phyloP scores from a whole-genome alignment of 805 yeast species.

The Wickerhamiella dianesei region DNA sequence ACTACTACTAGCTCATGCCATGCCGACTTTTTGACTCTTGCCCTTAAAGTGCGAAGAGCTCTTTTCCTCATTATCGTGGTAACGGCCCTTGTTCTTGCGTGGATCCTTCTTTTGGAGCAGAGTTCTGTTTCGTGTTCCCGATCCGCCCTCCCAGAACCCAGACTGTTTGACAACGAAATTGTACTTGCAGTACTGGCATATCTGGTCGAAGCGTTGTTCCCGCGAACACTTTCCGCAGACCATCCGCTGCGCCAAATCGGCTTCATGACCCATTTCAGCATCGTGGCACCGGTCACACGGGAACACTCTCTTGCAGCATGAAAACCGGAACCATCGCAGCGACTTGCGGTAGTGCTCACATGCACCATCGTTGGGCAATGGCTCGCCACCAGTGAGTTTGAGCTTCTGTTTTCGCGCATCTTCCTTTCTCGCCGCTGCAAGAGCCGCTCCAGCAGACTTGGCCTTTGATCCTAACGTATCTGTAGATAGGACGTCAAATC shows the following conservation, averaged over 20 bases:
- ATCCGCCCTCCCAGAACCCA: constrained; percentile 35
- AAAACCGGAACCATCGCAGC: constrained; percentile 31
- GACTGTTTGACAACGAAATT: constrained; percentile 24
- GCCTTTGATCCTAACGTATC: constrained; percentile 18
- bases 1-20: too few species aligned
- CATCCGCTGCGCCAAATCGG: constrained; percentile 30
- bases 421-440: constrained; percentile 5
- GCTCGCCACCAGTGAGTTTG: constrained; percentile 26
- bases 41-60: constrained; percentile 13
- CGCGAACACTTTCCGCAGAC: constrained; percentile 31
- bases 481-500: constrained; percentile 23
- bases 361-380: constrained; percentile 28
- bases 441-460: constrained; percentile 6
- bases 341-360: constrained; percentile 31
- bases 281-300: constrained; percentile 33
- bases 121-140: constrained; percentile 29
- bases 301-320: constrained; percentile 31
- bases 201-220: constrained; percentile 28
- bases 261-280: constrained; percentile 24
- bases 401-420: constrained; percentile 19
- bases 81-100: constrained; percentile 26
- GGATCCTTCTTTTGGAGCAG: constrained; percentile 32
- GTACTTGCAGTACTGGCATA: constrained; percentile 27
- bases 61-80: constrained; percentile 9
- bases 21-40: constrained; percentile 8